Evolutionary conservation across 176 grass and related monocot genomes (phyloP).

Genomic region (Echinochloa phyllopogon): DNA sequence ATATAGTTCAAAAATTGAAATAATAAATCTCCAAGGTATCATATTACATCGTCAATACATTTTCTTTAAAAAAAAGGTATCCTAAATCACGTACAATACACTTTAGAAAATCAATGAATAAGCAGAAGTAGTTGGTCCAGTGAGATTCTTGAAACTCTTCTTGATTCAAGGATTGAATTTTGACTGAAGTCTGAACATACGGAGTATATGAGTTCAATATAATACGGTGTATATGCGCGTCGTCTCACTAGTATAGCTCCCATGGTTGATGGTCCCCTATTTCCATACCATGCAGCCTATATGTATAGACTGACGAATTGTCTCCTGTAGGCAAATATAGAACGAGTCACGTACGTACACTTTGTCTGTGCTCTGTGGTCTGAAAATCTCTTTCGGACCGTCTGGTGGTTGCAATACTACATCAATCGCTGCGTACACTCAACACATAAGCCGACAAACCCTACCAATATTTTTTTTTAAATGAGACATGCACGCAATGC

Average conservation of each 20-base stretch:
- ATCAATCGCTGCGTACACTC: constrained; percentile 28
- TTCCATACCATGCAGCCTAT: constrained; percentile 26
- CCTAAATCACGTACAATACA: too few relatives aligned
- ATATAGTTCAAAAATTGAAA: not conserved
- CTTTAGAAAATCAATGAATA: too few relatives aligned
- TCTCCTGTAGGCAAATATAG: not conserved
- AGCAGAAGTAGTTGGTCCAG: not conserved
- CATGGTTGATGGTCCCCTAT: not conserved
- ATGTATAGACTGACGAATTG: not conserved
- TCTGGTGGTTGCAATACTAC: constrained; percentile 39
- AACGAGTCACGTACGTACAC: constrained; percentile 11
- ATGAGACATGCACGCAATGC: constrained; percentile 32
- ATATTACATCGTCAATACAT: not conserved
- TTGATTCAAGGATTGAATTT: constrained; percentile 8
- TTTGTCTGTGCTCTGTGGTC: constrained; percentile 35
- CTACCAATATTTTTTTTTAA: constrained; percentile 21
- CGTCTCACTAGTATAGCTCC: not conserved
- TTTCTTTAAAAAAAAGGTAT: not conserved
- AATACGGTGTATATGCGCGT: not conserved
- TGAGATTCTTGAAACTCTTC: constrained; percentile 15
- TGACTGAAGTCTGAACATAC: not conserved
- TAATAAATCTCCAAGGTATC: not conserved
- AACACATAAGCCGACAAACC: constrained; percentile 5
- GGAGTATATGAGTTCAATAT: not conserved
- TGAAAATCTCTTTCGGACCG: constrained; percentile 14